Percentiles rank a stretch among this genome's conserved stretches.
These are phyloP conservation scores for Phaseolus coccineus DNA, from an alignment of 331 rosid species.

Conservation along the genomic window DNA sequence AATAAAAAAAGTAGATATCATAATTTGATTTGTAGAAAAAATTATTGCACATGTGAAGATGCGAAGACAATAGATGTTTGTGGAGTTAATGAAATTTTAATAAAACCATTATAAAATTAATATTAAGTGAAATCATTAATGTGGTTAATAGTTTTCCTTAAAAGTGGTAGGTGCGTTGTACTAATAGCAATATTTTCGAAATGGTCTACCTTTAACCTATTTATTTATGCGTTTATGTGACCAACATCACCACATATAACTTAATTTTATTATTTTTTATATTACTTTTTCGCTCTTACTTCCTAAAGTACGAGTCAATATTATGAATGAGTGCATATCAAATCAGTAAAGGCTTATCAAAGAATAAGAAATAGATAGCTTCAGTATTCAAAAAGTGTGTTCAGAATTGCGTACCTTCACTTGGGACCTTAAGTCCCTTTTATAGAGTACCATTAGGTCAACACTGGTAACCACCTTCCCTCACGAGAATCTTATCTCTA, in stretches of 20 bases:
- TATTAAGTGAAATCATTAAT: not conserved
- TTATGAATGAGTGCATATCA: too few species aligned
- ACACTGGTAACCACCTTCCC: too few species aligned
- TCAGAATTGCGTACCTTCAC: too few species aligned
- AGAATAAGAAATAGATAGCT: too few species aligned
- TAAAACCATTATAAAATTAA: conserved; percentile 39
- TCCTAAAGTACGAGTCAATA: too few species aligned
- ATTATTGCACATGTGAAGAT: conserved; percentile 49
- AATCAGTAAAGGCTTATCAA: too few species aligned
- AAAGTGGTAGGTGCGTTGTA: conserved; percentile 25
- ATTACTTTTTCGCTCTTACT: too few species aligned
- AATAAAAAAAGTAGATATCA: conserved; percentile 3
- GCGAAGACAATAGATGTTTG: conserved; percentile 46
- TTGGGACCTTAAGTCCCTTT: too few species aligned
- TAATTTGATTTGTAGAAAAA: conserved; percentile 32
- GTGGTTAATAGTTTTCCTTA: conserved; percentile 52
- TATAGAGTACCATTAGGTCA: too few species aligned
- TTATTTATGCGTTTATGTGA: conserved; percentile 44
- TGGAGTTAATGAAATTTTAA: conserved; percentile 55
- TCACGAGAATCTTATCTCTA: too few species aligned
- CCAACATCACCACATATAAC: conserved; percentile 33
- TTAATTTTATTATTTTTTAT: not conserved
- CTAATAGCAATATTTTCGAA: conserved; percentile 48
- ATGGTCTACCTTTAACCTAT: conserved; percentile 7
- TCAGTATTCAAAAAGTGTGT: too few species aligned